These are phyloP conservation scores for Phoenix roebelenii DNA, from an alignment of 176 grass and related monocot species.

Conservation along the genomic window DNA sequence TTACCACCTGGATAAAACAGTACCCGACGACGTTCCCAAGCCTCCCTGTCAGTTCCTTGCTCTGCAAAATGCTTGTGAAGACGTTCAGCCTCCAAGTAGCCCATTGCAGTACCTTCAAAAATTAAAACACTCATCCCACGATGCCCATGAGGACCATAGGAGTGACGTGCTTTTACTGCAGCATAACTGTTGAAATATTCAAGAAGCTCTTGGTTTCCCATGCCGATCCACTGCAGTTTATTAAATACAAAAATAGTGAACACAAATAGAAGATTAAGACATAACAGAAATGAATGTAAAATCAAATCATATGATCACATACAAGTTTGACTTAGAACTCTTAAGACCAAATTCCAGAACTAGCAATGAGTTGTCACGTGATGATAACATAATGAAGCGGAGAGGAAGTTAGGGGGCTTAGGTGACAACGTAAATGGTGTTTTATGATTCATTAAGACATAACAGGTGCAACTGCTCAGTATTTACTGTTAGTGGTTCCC, in stretches of 20 bases:
- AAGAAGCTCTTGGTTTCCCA: slow-evolving; percentile 83
- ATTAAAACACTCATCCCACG: slow-evolving; percentile 78
- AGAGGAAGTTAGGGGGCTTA: too few species aligned
- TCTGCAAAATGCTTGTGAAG: slow-evolving; percentile 60
- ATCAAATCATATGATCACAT: too few species aligned
- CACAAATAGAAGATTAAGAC: slow-evolving; percentile 10
- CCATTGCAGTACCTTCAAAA: slow-evolving; percentile 67
- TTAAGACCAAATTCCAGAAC: too few species aligned
- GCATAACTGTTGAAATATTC: slow-evolving; percentile 68
- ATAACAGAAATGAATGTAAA: background rate
- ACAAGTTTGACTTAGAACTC: too few species aligned
- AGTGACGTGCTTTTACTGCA: slow-evolving; percentile 62
- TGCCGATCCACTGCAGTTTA: slow-evolving; percentile 54
- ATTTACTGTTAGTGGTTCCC: too few species aligned
- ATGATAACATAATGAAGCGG: too few species aligned
- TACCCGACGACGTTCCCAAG: slow-evolving; percentile 37
- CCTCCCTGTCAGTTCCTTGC: slow-evolving; percentile 51
- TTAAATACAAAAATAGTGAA: background rate
- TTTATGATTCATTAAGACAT: too few species aligned
- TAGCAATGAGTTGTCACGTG: too few species aligned
- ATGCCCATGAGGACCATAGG: slow-evolving; percentile 80
- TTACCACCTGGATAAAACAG: slow-evolving; percentile 61
- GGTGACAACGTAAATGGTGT: too few species aligned
- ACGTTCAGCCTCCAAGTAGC: slow-evolving; percentile 72
- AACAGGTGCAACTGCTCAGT: too few species aligned